phyloP scores from a whole-genome alignment of 345 rosid species.

The Populus euphratica region DNA sequence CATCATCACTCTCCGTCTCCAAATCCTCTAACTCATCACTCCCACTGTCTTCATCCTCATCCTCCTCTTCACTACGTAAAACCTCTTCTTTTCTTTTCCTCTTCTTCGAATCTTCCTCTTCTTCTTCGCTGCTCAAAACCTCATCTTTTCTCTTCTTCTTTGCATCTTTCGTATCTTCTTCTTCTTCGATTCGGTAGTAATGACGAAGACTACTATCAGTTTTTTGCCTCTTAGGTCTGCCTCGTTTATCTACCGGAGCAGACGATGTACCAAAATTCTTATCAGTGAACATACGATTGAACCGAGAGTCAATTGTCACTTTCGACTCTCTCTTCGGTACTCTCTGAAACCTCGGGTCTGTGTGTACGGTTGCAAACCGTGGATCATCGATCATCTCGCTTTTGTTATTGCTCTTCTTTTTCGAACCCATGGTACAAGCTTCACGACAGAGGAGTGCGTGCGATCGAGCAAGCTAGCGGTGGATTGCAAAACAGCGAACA shows the following conservation, averaged over 20 bases:
- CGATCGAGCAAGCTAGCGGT: no score
- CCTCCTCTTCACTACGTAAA: slow-evolving; percentile 4
- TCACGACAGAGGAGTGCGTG: no score
- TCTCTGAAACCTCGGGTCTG: slow-evolving; percentile 86
- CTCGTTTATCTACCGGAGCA: slow-evolving; percentile 73
- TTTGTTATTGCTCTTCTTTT: background rate
- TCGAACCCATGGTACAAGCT: no score
- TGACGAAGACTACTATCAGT: slow-evolving; percentile 45
- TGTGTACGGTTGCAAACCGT: slow-evolving; percentile 62
- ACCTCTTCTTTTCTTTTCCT: slow-evolving; percentile 14
- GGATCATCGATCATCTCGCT: slow-evolving; percentile 49
- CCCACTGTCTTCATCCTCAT: slow-evolving; percentile 6
- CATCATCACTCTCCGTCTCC: slow-evolving; percentile 15
- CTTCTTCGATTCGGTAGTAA: slow-evolving; percentile 55
- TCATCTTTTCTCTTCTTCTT: background rate
- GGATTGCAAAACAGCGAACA: no score
- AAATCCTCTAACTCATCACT: slow-evolving; percentile 18
- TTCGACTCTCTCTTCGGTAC: slow-evolving; percentile 57
- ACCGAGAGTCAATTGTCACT: slow-evolving; percentile 74
- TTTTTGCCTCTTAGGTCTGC: slow-evolving; percentile 48
- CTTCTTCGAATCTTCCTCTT: slow-evolving; percentile 27
- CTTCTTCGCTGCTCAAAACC: slow-evolving; percentile 1
- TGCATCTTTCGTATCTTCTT: slow-evolving; percentile 11
- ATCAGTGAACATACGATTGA: slow-evolving; percentile 52
- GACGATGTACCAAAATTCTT: slow-evolving; percentile 51